Base-by-base conservation (phyloP, 179 eudicot genomes). In the Vitellaria paradoxa region DNA sequence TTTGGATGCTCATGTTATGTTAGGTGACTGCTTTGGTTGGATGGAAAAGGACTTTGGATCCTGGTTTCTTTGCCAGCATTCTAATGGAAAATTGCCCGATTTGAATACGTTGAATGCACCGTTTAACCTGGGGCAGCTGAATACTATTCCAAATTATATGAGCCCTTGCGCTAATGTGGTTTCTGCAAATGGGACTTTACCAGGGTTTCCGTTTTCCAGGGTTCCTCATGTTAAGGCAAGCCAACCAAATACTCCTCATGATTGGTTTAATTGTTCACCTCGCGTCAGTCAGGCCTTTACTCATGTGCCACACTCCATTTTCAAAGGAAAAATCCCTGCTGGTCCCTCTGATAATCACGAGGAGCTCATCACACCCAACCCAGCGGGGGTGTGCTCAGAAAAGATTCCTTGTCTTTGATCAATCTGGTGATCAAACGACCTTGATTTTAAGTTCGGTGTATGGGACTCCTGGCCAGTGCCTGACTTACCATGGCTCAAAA, bases 391-490 rank as follows among this genome's bases (percentile, higher is more conserved):
- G 40, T 57, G 78, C 82, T 65, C 88, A 79, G 15, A 96, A 92
- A 85, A 89, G 84, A 76, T 96, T 92, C 77, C 88, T 93, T 70
- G 97, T 93, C 46, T 96, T 96, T 81, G 99, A 96, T 87, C 97
- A 91, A 68, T 90, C 96, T 4, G 96, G 89, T 64, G 87, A 89
- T 75, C 87, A 91, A 70, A 96, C 98, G 8, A 96, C 93, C 20
- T 74, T 93, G 82, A 81, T 96, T 26, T 86, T 85, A 46, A 87
- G 91, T 74, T 85, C 93, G 9, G 91, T 83, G 73, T 73, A 84
- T 45, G 86, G 84, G 15, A 52, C 87, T 60, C 82, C 90, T 45
- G 75, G 77, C 73, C 89, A 78, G 47, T 81, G 70, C 75, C 85
- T 81, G 42, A 74, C 76, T 65, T 72, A 82, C 50, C 76, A 79